These are phyloP conservation scores for Mycena floridula DNA, from an alignment of 768 basidiomycete species.

Conservation along the genomic window DNA sequence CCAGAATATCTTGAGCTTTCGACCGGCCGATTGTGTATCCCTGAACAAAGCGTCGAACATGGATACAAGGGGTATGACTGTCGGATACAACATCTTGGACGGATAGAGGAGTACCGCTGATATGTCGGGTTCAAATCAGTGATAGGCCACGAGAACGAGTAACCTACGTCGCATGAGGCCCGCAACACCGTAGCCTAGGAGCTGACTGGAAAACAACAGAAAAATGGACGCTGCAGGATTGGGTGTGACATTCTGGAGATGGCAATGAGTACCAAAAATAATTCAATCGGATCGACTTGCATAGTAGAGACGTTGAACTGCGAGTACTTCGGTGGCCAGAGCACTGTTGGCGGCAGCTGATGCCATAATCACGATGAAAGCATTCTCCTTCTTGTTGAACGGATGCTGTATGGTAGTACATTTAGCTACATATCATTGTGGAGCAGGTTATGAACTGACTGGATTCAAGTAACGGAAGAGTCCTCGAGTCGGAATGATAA, in stretches of 20 bases:
- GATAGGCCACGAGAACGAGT: too few species aligned
- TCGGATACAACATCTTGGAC: slow-evolving; percentile 46
- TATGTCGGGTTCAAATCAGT: too few species aligned
- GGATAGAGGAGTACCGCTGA: slow-evolving; percentile 43
- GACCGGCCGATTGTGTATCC: slow-evolving; percentile 29
- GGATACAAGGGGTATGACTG: slow-evolving; percentile 37
- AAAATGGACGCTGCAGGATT: slow-evolving; percentile 40
- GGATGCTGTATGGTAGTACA: slow-evolving; percentile 31
- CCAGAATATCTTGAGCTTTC: slow-evolving; percentile 45
- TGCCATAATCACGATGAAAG: slow-evolving; percentile 53
- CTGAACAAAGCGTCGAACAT: slow-evolving; percentile 45
- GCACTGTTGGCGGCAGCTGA: slow-evolving; percentile 48
- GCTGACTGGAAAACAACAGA: slow-evolving; percentile 30
- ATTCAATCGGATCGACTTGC: too few species aligned
- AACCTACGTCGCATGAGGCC: slow-evolving; percentile 42
- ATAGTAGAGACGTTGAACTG: slow-evolving; percentile 49
- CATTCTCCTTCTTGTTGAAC: slow-evolving; percentile 57
- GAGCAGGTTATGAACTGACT: slow-evolving; percentile 20
- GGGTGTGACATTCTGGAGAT: slow-evolving; percentile 45
- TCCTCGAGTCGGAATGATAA: slow-evolving; percentile 37
- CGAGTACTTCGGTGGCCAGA: slow-evolving; percentile 47
- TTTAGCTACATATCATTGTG: background rate
- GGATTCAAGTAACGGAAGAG: slow-evolving; percentile 47
- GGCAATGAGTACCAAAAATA: too few species aligned
- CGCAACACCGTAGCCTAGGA: slow-evolving; percentile 50